Evolutionary conservation across 2,329 filamentous ascomycete species (phyloP).

Genomic region (Huntiella savannae): DNA sequence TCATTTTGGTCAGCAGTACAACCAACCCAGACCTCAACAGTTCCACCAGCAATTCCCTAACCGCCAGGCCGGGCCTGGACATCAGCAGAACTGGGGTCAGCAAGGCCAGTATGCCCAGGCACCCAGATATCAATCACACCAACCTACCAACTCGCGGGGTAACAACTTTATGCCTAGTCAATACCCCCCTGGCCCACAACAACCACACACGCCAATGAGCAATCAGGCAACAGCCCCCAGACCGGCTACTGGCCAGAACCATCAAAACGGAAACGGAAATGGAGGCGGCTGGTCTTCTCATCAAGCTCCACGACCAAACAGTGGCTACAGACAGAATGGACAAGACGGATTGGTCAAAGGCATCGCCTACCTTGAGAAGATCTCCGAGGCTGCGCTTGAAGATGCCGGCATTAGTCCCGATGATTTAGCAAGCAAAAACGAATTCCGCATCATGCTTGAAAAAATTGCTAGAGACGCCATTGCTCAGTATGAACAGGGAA

Average conservation of each 20-base stretch:
- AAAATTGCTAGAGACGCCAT: conserved; percentile 42
- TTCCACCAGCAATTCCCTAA: background rate
- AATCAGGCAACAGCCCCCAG: too few species aligned
- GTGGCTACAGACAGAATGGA: background rate
- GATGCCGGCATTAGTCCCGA: conserved; percentile 40
- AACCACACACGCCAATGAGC: background rate
- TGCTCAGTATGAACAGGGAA: conserved; percentile 27
- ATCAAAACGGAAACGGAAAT: background rate
- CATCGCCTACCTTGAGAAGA: conserved; percentile 9
- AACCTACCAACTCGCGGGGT: too few species aligned
- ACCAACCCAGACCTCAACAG: background rate
- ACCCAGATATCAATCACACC: too few species aligned
- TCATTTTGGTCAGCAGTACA: background rate
- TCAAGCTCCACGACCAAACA: background rate
- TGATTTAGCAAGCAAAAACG: conserved; percentile 53
- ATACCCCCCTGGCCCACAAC: background rate
- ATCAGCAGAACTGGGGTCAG: background rate
- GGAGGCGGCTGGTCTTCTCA: background rate
- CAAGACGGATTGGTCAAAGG: background rate
- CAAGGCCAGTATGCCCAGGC: too few species aligned
- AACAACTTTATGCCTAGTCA: too few species aligned
- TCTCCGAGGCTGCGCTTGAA: conserved; percentile 24
- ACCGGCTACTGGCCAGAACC: background rate
- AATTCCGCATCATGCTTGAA: conserved; percentile 47
- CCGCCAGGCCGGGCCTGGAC: background rate